A percentile compares a stretch with the other conserved stretches of the same genome.
phyloP scores from a whole-genome alignment of 2,329 filamentous ascomycete genomes.

The Epichloe hybrida region DNA sequence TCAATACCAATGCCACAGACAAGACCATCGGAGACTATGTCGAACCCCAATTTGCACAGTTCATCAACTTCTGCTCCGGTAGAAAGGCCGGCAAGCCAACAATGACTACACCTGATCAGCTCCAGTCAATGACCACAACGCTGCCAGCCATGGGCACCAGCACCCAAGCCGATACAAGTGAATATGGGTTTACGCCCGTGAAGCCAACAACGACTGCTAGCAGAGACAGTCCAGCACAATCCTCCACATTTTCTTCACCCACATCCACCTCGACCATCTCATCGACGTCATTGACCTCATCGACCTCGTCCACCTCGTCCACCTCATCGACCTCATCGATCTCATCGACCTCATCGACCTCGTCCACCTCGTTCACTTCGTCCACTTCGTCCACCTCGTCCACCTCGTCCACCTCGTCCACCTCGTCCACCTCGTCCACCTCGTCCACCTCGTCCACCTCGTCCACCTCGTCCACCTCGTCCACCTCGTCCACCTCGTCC shows the following conservation, averaged over 20 bases:
- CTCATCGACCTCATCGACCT: fast-evolving
- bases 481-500: fast-evolving
- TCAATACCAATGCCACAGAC: conserved; percentile 13
- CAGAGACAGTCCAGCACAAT: neutral
- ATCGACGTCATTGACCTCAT: neutral
- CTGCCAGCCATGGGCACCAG: conserved; percentile 12
- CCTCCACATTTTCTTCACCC: neutral
- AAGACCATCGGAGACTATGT: conserved; percentile 21
- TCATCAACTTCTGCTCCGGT: conserved; percentile 29
- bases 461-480: neutral
- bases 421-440: fast-evolving
- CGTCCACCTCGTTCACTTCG: neutral
- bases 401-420: neutral
- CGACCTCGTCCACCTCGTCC: neutral
- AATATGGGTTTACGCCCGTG: conserved; percentile 11
- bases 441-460: fast-evolving
- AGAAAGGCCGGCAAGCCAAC: conserved; percentile 9
- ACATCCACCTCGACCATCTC: neutral
- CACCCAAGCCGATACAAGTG: conserved; percentile 13
- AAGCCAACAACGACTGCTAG: neutral
- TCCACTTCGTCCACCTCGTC: neutral
- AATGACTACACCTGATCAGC: conserved; percentile 4
- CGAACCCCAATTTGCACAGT: conserved; percentile 28
- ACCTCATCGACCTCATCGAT: fast-evolving
- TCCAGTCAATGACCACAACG: conserved; percentile 14